Evolutionary conservation across 306 rosid genomes (phyloP).

Genomic region (Quercus mongolica): DNA sequence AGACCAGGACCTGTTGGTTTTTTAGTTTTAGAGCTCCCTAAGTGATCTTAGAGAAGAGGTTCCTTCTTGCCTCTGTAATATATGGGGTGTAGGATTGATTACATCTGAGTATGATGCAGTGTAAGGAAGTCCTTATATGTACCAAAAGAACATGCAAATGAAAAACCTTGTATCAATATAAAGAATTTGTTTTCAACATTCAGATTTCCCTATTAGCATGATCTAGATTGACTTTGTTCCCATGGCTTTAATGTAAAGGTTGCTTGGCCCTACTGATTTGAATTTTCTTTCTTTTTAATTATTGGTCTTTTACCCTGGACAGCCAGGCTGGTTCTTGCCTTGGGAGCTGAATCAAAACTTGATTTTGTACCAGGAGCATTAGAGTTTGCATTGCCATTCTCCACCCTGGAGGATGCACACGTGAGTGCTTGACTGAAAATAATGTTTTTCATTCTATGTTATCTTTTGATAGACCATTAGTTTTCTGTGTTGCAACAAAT

Average conservation of each 20-base stretch:
- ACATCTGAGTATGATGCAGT: conserved; percentile 8
- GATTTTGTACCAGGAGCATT: conserved; percentile 88
- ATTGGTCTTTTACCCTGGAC: conserved; percentile 37
- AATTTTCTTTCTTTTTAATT: conserved; percentile 22
- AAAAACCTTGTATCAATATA: neutral
- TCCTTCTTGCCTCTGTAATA: neutral
- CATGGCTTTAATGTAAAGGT: neutral
- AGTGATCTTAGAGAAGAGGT: neutral
- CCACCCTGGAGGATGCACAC: conserved; percentile 83
- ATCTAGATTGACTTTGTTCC: conserved; percentile 3
- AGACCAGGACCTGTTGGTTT: neutral
- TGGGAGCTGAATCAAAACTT: conserved; percentile 90
- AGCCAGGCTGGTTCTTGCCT: conserved; percentile 98
- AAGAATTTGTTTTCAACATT: neutral
- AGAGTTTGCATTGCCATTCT: conserved; percentile 81
- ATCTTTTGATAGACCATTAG: neutral
- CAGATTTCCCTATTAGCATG: neutral
- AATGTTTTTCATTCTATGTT: conserved; percentile 7
- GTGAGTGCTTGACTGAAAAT: conserved; percentile 41
- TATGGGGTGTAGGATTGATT: neutral
- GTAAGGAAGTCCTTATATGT: conserved; percentile 8
- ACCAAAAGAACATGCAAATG: conserved; percentile 16
- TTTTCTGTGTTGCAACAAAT: conserved; percentile 1
- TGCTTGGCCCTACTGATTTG: conserved; percentile 27
- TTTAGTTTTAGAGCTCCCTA: conserved; percentile 1